Evolutionary conservation across 2,329 filamentous ascomycete species (phyloP), one percentile per base, ranked within the genome.

Genomic region (Thermoascus crustaceus): DNA sequence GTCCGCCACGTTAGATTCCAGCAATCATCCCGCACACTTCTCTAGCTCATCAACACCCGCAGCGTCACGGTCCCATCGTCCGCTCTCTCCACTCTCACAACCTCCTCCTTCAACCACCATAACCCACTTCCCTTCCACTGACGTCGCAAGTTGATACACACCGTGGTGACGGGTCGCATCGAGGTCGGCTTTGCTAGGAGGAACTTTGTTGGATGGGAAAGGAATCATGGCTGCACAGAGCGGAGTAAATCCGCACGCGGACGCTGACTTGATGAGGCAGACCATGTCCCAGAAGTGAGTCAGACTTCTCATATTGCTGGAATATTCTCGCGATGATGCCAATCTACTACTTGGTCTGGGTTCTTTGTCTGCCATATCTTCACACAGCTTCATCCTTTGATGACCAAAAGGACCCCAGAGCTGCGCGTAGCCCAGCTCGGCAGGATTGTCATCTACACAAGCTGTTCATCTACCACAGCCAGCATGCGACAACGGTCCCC

Each of bases 251-350:
- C 58, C 66, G 49, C 62, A 68, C 48, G 66, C 65, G 40, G 72
- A 75, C 37, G 69, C 71, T 34, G 74, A 77, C 50, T 59, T 76
- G 57, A 60, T 76, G 50, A 68, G 73, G 51, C 75, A 77, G 58
- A 67, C 72, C 40, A 69, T 73, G 58, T 59, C 69, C 55, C 71
- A 72, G 53, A 72, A 68, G 74, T 78, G 68, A 69, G 72, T 67
- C 38, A 37, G 32, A 41, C 35, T 35, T 39, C 30, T 37, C 32
- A 34, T 32, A 37, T 30, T 35, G 17, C 24, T 39, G 26, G 26
- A 21, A 23, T 42, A 18, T n/a, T n/a, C n/a, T 20, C 16, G 18
- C 8, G 30, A 22, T 13, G 7, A 13, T 22, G 13, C 30, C 20
- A 11, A 31, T 22, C 19, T 22, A 14, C 30, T 14, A 7, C 19